These are phyloP conservation scores for Lipomyces yamadae DNA, from an alignment of 805 yeast species.

Conservation along the genomic window DNA sequence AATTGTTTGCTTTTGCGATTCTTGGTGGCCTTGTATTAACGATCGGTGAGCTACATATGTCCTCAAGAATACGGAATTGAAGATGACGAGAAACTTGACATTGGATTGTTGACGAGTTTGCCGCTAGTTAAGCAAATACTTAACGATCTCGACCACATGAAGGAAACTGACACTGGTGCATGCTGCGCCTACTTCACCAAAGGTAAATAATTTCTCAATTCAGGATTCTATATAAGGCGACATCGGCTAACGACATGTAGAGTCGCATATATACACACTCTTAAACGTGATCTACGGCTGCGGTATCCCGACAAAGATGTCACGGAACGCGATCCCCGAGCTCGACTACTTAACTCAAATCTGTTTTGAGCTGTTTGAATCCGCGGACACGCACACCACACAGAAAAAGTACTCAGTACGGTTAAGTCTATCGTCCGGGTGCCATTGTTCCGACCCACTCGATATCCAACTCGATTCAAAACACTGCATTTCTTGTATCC, in stretches of 20 bases:
- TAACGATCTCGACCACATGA: conserved; percentile 78
- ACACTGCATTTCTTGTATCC: conserved; percentile 95
- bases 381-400: conserved; percentile 44
- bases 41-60: conserved; percentile 57
- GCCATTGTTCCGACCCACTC: conserved; percentile 96
- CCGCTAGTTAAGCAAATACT: conserved; percentile 91
- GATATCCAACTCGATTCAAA: conserved; percentile 96
- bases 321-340: conserved; percentile 94
- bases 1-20: background rate
- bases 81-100: conserved; percentile 91
- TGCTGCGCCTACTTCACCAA: conserved; percentile 91
- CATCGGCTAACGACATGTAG: conserved; percentile 45
- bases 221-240: background rate
- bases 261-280: conserved; percentile 92
- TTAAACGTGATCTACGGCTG: conserved; percentile 89
- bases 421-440: conserved; percentile 93
- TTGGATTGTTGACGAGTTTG: conserved; percentile 89
- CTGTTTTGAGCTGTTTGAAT: conserved; percentile 87
- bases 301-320: conserved; percentile 91
- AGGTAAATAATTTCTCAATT: conserved; percentile 27
- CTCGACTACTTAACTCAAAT: conserved; percentile 94
- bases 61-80: conserved; percentile 99
- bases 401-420: conserved; percentile 87
- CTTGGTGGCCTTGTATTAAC: background rate
- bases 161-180: conserved; percentile 77